Evolutionary conservation across 306 rosid species (phyloP).

Genomic region (Dalbergia cochinchinensis): DNA sequence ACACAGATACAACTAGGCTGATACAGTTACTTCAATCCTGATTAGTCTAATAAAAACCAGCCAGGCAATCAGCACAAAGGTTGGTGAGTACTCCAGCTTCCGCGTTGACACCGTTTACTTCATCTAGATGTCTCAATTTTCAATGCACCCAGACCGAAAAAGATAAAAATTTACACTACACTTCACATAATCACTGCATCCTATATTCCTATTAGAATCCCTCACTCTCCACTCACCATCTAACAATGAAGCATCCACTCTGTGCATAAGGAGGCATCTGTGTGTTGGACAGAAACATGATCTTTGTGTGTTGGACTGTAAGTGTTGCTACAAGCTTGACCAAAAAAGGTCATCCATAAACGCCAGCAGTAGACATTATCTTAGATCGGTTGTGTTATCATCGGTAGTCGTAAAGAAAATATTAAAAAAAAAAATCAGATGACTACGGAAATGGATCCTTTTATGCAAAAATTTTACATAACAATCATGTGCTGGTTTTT

Average conservation of each 20-base stretch:
- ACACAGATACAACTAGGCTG: not conserved
- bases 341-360: not conserved
- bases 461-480: too few relatives aligned
- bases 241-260: not conserved
- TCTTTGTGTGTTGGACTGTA: not conserved
- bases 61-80: not conserved
- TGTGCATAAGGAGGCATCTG: not conserved
- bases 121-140: not conserved
- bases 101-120: not conserved
- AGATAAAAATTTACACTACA: too few relatives aligned
- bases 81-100: not conserved
- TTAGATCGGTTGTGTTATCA: not conserved
- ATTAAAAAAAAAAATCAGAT: too few relatives aligned
- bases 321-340: constrained; percentile 1
- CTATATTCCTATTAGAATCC: not conserved
- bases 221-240: not conserved
- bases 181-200: not conserved
- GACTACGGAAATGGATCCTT: too few relatives aligned
- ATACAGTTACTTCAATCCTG: not conserved
- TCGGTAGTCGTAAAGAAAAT: too few relatives aligned
- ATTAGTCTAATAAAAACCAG: not conserved
- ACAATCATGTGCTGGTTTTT: too few relatives aligned
- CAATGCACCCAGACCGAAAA: too few relatives aligned
- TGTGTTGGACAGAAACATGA: not conserved
- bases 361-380: not conserved